A percentile compares a stretch with the other conserved stretches of the same genome.
phyloP scores from a whole-genome alignment of 352 stramenopile species.

The Globisporangium barbulae region DNA sequence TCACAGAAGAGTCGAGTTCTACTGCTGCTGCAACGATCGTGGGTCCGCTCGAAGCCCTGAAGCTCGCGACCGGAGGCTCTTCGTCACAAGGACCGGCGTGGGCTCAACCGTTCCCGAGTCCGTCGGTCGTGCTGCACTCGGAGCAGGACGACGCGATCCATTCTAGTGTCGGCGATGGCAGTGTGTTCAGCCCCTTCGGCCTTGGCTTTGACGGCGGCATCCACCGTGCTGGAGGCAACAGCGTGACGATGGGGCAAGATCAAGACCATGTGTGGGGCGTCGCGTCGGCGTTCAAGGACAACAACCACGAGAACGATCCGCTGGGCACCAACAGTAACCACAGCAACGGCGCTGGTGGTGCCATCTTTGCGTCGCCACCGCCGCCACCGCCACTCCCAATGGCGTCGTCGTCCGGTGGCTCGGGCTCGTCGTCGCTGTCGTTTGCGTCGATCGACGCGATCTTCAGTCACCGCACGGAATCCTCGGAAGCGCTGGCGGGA shows the following conservation, averaged over 20 bases:
- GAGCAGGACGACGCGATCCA: conserved; percentile 32
- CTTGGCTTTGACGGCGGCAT: conserved; percentile 71
- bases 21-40: conserved; percentile 32
- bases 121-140: conserved; percentile 27
- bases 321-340: conserved; percentile 1
- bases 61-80: conserved; percentile 53
- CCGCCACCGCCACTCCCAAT: conserved; percentile 6
- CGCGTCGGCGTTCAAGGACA: conserved; percentile 6
- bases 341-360: neutral
- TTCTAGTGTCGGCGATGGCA: conserved; percentile 1
- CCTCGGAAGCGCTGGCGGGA: conserved; percentile 66
- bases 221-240: conserved; percentile 26
- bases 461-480: conserved; percentile 71
- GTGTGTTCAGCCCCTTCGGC: conserved; percentile 71
- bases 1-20: conserved; percentile 12
- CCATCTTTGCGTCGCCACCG: conserved; percentile 10
- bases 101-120: conserved; percentile 65
- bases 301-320: conserved; percentile 10
- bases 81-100: conserved; percentile 58
- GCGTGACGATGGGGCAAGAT: conserved; percentile 13
- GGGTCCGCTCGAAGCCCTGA: conserved; percentile 65
- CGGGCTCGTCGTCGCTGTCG: conserved; percentile 38
- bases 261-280: conserved; percentile 29
- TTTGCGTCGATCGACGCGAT: conserved; percentile 85
- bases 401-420: conserved; percentile 9